Evolutionary conservation across 2,329 filamentous ascomycete species (phyloP).

Genomic region (Colletotrichum truncatum): DNA sequence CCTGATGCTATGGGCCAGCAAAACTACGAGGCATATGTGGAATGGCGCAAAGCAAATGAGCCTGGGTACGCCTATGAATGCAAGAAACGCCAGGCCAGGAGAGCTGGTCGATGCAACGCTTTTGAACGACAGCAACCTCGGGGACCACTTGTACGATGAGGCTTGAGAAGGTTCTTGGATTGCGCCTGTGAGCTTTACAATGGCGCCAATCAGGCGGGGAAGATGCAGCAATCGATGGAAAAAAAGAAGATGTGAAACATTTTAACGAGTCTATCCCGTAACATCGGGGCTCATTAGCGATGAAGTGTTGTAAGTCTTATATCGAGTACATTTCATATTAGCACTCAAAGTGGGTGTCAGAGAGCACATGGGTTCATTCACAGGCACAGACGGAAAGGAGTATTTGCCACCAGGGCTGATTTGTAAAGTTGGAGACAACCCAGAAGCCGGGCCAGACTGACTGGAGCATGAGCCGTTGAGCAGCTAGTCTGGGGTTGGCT

Average conservation of each 20-base stretch:
- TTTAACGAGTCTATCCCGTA: neutral
- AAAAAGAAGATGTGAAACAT: neutral
- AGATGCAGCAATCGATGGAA: neutral
- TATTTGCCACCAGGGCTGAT: neutral
- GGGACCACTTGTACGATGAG: neutral
- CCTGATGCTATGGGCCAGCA: slow-evolving; percentile 53
- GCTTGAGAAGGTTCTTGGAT: too few relatives aligned
- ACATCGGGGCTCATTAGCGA: neutral
- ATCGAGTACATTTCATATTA: neutral
- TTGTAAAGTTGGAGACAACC: neutral
- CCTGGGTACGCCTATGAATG: slow-evolving; percentile 58
- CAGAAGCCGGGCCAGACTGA: neutral
- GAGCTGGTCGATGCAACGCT: neutral
- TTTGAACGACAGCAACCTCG: neutral
- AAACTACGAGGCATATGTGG: slow-evolving; percentile 57
- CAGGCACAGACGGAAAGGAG: neutral
- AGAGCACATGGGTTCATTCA: neutral
- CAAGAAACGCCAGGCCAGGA: slow-evolving; percentile 42
- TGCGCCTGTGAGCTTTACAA: too few relatives aligned
- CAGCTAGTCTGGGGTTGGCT: neutral
- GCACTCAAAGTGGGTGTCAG: neutral
- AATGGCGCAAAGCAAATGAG: slow-evolving; percentile 58
- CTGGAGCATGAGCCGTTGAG: neutral
- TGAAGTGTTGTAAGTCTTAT: neutral
- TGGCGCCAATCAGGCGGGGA: neutral